Conservation (phyloP, 306 rosid genomes). For the Prosopis cineraria region DNA sequence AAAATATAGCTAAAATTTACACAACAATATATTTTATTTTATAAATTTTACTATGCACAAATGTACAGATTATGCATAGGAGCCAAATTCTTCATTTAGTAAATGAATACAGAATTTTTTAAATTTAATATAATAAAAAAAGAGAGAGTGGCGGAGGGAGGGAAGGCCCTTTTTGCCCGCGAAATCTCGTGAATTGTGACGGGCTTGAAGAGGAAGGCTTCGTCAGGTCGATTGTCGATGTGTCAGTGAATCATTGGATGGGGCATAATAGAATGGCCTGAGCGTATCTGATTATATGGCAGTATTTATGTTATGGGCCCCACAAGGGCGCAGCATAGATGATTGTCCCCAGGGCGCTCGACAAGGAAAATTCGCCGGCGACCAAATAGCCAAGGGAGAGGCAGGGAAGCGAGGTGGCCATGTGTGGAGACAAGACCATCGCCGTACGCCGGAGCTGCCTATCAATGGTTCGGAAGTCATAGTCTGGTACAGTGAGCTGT, state of each 20-base stretch:
- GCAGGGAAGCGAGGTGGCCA: not conserved
- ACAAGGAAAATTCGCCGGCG: constrained; percentile 34
- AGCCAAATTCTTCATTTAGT: too few species aligned
- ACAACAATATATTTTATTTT: too few species aligned
- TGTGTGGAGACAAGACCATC: constrained; percentile 4
- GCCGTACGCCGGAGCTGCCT: not conserved
- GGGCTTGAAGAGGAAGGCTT: not conserved
- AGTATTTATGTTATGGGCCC: not conserved
- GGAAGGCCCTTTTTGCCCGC: too few species aligned
- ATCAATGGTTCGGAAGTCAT: not conserved
- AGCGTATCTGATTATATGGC: not conserved
- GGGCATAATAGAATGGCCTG: not conserved
- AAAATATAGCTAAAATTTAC: too few species aligned
- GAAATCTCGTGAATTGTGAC: not conserved
- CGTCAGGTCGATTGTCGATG: not conserved
- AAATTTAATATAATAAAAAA: too few species aligned
- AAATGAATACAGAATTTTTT: too few species aligned
- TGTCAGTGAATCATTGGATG: not conserved
- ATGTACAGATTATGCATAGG: too few species aligned
- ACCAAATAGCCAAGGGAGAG: not conserved
- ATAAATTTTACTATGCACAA: too few species aligned
- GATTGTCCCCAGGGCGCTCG: constrained; percentile 25
- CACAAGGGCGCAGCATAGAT: not conserved
- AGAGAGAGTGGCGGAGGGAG: too few species aligned
- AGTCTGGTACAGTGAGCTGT: constrained; percentile 29